phyloP scores from a whole-genome alignment of 495 filamentous ascomycete genomes.

The Entonaema liquescens region DNA sequence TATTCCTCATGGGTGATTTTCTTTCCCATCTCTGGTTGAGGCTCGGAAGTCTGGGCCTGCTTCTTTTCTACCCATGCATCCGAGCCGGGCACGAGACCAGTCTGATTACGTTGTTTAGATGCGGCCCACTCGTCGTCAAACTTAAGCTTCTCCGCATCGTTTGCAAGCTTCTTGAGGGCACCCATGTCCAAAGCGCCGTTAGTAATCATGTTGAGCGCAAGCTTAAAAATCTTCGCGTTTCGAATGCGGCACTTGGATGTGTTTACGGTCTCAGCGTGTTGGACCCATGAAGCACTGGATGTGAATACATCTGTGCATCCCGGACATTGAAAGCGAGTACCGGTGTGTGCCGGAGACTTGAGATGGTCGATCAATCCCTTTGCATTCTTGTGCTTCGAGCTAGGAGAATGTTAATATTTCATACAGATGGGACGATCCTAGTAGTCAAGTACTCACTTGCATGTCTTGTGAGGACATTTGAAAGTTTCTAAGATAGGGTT shows the following conservation, averaged over 20 bases:
- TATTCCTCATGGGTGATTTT: not conserved
- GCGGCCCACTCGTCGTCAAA: constrained; percentile 26
- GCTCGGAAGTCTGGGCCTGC: not conserved
- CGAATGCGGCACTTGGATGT: constrained; percentile 36
- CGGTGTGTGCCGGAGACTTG: constrained; percentile 43
- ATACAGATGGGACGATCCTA: not conserved
- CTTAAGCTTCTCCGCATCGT: constrained; percentile 41
- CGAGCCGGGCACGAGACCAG: not conserved
- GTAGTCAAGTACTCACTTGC: constrained; percentile 45
- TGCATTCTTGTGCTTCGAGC: constrained; percentile 41
- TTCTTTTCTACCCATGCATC: not conserved
- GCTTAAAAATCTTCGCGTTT: constrained; percentile 21
- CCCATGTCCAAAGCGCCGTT: constrained; percentile 42
- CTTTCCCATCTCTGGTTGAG: not conserved
- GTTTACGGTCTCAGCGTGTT: constrained; percentile 47
- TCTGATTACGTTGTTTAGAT: not conserved
- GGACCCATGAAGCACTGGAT: constrained; percentile 41
- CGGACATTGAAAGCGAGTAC: constrained; percentile 44
- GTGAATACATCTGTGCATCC: constrained; percentile 44
- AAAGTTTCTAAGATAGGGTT: constrained; percentile 43
- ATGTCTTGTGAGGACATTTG: constrained; percentile 53
- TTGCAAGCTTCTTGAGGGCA: constrained; percentile 21
- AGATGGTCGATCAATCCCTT: constrained; percentile 46
- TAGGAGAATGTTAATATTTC: constrained; percentile 28
- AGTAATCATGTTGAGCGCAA: constrained; percentile 37